Conservation (phyloP, 495 filamentous ascomycete species). For the Penicillium waksmanii region DNA sequence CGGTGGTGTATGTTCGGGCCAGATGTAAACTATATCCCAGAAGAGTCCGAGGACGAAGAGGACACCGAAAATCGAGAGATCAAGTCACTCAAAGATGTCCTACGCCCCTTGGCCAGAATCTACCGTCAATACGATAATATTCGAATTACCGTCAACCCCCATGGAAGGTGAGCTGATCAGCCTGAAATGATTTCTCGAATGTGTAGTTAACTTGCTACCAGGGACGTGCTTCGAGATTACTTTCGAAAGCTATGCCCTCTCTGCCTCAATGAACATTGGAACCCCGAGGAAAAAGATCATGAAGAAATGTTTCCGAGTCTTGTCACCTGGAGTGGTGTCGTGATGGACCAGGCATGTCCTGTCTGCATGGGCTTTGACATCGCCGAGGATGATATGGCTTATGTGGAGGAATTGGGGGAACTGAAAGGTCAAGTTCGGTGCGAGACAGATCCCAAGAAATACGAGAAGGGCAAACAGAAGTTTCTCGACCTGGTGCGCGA, state of each 20-base stretch:
- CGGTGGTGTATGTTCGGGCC: background rate
- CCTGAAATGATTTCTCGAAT: too few relatives aligned
- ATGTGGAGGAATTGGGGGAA: background rate
- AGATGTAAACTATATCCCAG: background rate
- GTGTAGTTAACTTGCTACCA: background rate
- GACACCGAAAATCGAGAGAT: background rate
- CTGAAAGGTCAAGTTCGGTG: background rate
- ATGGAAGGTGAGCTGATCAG: background rate
- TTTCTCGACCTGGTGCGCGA: background rate
- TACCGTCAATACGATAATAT: background rate
- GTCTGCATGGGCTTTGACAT: background rate
- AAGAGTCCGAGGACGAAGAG: background rate
- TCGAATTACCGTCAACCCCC: background rate
- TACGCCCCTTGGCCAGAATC: background rate
- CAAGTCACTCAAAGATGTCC: background rate
- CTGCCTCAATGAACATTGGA: background rate
- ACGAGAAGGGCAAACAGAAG: background rate
- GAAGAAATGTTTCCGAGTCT: background rate
- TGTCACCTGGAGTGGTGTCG: background rate
- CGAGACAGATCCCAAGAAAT: background rate
- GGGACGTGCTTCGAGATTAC: background rate
- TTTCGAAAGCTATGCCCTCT: background rate
- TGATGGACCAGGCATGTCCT: constrained; percentile 4
- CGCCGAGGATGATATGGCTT: background rate
- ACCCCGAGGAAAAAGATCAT: background rate